Conservation (phyloP, 2,329 filamentous ascomycete genomes). For the Teratosphaeriaceae sp. region DNA sequence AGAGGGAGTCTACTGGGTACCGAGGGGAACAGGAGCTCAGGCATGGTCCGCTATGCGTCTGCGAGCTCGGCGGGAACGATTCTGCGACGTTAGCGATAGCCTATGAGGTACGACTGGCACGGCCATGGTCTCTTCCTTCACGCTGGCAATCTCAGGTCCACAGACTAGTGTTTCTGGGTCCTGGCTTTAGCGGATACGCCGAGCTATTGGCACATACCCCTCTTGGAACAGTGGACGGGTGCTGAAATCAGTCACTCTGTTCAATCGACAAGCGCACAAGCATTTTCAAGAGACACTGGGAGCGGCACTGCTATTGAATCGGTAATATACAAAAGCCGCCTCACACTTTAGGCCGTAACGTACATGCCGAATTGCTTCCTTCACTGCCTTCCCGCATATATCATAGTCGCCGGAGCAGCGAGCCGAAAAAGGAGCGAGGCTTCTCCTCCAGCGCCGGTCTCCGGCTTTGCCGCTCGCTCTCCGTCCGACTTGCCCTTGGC, state of each 20-base stretch:
- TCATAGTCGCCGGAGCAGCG: conserved; percentile 4
- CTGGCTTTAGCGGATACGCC: no score
- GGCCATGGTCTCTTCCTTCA: no score
- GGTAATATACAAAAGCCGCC: neutral
- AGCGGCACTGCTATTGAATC: no score
- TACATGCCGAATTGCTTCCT: neutral
- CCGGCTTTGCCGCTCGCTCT: conserved; percentile 5
- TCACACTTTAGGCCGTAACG: neutral
- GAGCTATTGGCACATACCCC: no score
- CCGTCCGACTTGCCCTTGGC: conserved; percentile 4
- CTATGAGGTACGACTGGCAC: neutral
- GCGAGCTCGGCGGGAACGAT: no score
- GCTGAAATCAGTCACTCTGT: no score
- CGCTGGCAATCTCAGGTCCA: no score
- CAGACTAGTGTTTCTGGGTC: no score
- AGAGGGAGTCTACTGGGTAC: conserved; percentile 3
- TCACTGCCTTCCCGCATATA: neutral
- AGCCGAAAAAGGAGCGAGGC: conserved; percentile 4
- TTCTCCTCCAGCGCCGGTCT: conserved; percentile 7
- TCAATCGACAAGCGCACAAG: no score
- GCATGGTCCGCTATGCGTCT: no score
- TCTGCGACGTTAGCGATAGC: neutral
- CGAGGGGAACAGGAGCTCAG: neutral
- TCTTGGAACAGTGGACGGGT: no score
- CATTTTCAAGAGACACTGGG: no score